phyloP scores from a whole-genome alignment of 441 rosid species.

The Erodium moschatum region DNA sequence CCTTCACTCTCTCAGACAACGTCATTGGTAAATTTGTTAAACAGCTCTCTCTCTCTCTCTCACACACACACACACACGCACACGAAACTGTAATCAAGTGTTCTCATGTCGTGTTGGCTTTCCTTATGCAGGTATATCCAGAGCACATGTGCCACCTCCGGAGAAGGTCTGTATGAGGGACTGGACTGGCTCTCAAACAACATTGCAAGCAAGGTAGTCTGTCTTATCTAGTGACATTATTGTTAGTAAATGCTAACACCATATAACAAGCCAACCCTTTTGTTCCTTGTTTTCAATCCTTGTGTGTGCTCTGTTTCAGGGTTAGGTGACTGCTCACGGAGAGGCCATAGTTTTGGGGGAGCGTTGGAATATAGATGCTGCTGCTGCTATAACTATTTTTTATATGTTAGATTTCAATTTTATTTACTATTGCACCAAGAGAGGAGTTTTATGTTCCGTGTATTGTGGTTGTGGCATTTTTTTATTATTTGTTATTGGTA shows the following conservation, averaged over 20 bases:
- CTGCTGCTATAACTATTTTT: background rate
- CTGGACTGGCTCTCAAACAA: background rate
- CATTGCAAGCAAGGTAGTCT: background rate
- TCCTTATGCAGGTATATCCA: no score
- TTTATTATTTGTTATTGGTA: no score
- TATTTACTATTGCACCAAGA: background rate
- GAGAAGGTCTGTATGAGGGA: no score
- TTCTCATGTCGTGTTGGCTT: no score
- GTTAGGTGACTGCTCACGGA: background rate
- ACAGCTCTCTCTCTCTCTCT: no score
- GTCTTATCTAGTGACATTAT: no score
- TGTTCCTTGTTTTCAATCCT: background rate
- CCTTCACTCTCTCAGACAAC: conserved; percentile 49
- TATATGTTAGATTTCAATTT: background rate
- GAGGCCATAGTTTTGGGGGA: background rate
- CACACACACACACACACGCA: no score
- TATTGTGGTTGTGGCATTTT: no score
- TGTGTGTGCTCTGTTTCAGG: background rate
- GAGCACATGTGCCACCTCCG: no score
- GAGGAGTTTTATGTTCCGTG: background rate
- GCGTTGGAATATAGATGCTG: background rate
- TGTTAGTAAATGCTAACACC: no score
- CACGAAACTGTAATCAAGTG: no score
- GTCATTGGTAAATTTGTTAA: conserved; percentile 36
- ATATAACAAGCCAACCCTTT: no score